Evolutionary conservation across 495 filamentous ascomycete genomes (phyloP).

Genomic region (Hypomontagnella submonticulosa): DNA sequence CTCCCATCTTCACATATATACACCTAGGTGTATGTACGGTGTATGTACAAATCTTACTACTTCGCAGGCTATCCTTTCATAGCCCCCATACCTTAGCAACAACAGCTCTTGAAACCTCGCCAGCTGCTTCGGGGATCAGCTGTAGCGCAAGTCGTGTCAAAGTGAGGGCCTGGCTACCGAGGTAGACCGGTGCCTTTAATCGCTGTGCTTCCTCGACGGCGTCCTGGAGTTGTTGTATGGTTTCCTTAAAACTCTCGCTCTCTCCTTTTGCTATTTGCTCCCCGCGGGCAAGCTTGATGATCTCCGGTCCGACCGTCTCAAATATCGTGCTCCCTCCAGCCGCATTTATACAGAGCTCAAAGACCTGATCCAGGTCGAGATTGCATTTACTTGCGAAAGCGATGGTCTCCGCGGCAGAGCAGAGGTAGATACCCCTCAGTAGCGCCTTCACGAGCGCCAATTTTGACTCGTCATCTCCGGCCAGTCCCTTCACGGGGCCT

Average conservation of each 20-base stretch:
- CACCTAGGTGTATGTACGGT: no score
- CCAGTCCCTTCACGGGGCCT: conserved; percentile 52
- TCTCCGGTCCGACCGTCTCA: conserved; percentile 64
- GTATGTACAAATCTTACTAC: neutral
- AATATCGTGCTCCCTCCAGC: conserved; percentile 75
- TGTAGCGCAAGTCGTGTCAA: conserved; percentile 48
- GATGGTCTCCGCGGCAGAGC: conserved; percentile 72
- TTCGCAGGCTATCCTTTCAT: conserved; percentile 1
- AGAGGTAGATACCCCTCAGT: conserved; percentile 72
- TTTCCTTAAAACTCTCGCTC: conserved; percentile 49
- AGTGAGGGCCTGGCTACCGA: conserved; percentile 53
- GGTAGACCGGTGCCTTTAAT: conserved; percentile 53
- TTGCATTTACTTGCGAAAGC: conserved; percentile 70
- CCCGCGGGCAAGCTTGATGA: conserved; percentile 57
- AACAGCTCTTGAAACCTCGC: conserved; percentile 43
- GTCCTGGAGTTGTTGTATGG: conserved; percentile 59
- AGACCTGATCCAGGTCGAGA: conserved; percentile 73
- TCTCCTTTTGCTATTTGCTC: conserved; percentile 35
- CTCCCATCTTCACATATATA: neutral
- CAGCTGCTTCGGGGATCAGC: conserved; percentile 22
- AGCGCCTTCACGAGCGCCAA: conserved; percentile 67
- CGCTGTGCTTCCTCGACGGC: conserved; percentile 64
- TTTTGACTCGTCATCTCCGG: conserved; percentile 54
- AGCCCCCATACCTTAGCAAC: conserved; percentile 54
- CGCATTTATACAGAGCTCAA: conserved; percentile 73